A percentile compares a stretch with the other conserved stretches of the same genome.
phyloP scores from a whole-genome alignment of 768 basidiomycete genomes.

The Pleurotus pulmonarius region DNA sequence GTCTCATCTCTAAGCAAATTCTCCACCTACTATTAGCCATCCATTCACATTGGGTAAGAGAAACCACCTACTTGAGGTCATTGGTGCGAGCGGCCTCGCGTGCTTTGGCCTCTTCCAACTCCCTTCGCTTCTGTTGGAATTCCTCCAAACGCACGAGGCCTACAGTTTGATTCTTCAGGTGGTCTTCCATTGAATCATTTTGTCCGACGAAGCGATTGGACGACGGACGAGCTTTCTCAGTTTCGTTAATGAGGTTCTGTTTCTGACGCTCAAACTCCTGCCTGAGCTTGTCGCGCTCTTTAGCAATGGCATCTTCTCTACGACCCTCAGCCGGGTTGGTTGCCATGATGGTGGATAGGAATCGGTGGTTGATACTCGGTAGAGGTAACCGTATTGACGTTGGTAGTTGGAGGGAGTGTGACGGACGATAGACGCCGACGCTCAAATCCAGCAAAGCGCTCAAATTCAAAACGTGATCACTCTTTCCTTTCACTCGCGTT shows the following conservation, averaged over 20 bases:
- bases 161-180: constrained; percentile 85
- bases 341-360: constrained; percentile 47
- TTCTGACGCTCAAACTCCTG: constrained; percentile 84
- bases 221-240: constrained; percentile 88
- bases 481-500: not conserved
- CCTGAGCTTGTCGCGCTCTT: constrained; percentile 75
- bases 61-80: constrained; percentile 77
- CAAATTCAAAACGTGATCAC: not conserved
- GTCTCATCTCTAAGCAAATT: constrained; percentile 82
- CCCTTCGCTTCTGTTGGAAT: constrained; percentile 85
- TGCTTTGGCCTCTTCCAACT: constrained; percentile 88
- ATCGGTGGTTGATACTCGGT: too few species aligned
- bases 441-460: not conserved
- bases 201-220: constrained; percentile 89
- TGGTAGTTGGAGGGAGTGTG: too few species aligned
- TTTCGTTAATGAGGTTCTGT: constrained; percentile 78
- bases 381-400: too few species aligned
- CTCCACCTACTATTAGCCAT: constrained; percentile 78
- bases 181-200: constrained; percentile 92
- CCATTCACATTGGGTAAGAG: constrained; percentile 24
- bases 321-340: constrained; percentile 78
- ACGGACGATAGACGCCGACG: too few species aligned
- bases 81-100: constrained; percentile 82
- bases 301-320: constrained; percentile 79
- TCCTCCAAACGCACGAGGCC: constrained; percentile 91